These are phyloP conservation scores for Blakeslea trispora DNA, from an alignment of 371 early-diverging fungal species.

Conservation along the genomic window DNA sequence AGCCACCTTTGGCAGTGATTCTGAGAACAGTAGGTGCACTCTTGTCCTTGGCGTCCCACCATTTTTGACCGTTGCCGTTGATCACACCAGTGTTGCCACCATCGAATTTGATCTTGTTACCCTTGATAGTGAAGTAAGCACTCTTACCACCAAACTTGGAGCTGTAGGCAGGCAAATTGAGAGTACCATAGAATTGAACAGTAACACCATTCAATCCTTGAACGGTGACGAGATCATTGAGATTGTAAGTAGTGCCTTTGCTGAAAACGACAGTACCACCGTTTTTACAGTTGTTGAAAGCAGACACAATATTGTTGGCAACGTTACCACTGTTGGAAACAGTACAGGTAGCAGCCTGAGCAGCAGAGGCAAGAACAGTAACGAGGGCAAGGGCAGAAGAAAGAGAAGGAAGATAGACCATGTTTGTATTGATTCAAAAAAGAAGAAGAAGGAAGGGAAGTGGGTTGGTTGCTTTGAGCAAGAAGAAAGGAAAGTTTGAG, in stretches of 20 bases:
- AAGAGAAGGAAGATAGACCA: conserved; percentile 1
- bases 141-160: conserved; percentile 24
- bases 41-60: conserved; percentile 33
- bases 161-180: conserved; percentile 29
- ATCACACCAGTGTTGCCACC: conserved; percentile 24
- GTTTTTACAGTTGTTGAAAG: conserved; percentile 32
- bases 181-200: conserved; percentile 30
- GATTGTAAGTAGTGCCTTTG: conserved; percentile 27
- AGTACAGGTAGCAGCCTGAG: conserved; percentile 33
- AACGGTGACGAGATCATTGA: conserved; percentile 24
- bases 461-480: too few relatives aligned
- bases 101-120: conserved; percentile 28
- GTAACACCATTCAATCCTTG: conserved; percentile 24
- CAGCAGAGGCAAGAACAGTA: too few relatives aligned
- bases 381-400: conserved; percentile 12
- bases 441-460: conserved; percentile 5
- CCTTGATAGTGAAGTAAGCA: conserved; percentile 30
- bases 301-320: conserved; percentile 24
- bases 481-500: too few relatives aligned
- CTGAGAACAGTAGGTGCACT: too few relatives aligned
- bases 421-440: too few relatives aligned
- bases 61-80: conserved; percentile 37
- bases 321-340: conserved; percentile 28
- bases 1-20: conserved; percentile 27
- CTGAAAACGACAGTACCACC: conserved; percentile 39